Evolutionary conservation across 106 monocot genomes (phyloP), one percentile per base, ranked within the genome.

Genomic region (Apostasia shenzhenica): DNA sequence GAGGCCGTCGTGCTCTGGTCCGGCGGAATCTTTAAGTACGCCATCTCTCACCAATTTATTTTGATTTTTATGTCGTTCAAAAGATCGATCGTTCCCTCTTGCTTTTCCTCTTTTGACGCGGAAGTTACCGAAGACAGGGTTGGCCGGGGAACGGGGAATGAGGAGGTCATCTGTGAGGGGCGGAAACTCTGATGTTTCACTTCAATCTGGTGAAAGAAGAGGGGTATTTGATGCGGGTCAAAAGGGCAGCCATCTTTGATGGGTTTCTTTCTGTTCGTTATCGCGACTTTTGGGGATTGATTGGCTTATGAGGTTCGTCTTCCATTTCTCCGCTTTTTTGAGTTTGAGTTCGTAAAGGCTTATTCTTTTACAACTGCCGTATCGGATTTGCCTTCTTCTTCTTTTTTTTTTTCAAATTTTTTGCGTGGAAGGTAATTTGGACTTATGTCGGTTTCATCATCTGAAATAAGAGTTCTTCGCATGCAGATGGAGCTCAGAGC

Each of bases 401-500:
- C 8, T 39, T 0, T 50, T 37, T 50, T 38, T 37, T 6, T 66
- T 66, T 65, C 49, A 45, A 37, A 66, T 66, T 66, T 9, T 37
- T 38, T 11, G 12, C 9, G 3, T 42, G 54, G 69, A 41, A 11
- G 6, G 0, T 56, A 26, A 26, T 26, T 26, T 26, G 26, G 26
- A 26, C 26, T 26, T 26, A 26, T 26, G 26, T 26, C 26, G 26
- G 26, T 26, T 26, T 26, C 26, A 26, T 56, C 45, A 1, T 6
- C 45, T 69, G 69, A 55, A 44, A 13, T 57, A 44, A 13, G 43
- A 40, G 37, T 37, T 1, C 8, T 38, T 59, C 2, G 43, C 50
- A 51, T 78, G 77, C 56, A 52, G 70, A 74, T 80, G 70, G 74
- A 58, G 48, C 8, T n/a, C 6, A 45, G 48, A 48, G 43, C 69